Evolutionary conservation across 2,329 filamentous ascomycete genomes (phyloP), one percentile per base, ranked within the genome.

Genomic region (Pseudopithomyces maydicus): DNA sequence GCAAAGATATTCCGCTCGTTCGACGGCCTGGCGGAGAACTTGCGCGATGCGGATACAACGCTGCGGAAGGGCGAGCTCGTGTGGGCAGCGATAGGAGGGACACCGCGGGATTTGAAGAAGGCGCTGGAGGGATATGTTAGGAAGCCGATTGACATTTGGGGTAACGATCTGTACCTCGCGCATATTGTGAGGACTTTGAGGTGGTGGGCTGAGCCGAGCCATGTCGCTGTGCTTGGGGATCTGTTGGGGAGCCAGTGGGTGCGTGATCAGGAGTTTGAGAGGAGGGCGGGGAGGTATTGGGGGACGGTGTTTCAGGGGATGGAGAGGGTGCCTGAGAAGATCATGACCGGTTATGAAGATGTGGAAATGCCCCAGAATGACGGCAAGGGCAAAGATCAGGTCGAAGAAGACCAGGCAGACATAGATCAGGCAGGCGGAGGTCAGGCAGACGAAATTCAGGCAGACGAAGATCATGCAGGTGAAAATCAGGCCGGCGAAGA

Each of bases 181-280:
- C 95, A 99, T 74, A 92, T 97, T 56, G 97, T 96, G 77, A 85
- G 91, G 15, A 90, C 88, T 0, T 77, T 97, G 48, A 84, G 85
- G 64, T 96, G 92, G 91, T 96, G 90, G 89, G 85, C 90, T 0
- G 79, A 81, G 15, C 95, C 95, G 8, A 96, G 91, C 0, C 95
- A 99, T 74, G 86, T 95, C 19, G 88, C 90, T 0, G 92, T 98
- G 0, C 81, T 99, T 3, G 95, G 95, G 2, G 95, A 99, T 73
- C 80, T 99, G 56, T 80, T 99, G 10, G 95, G 95, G 10, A 97
- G 92, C 69, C 95, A 99, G 75, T 99, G 95, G 95, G 90, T 99
- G 59, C 85, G 84, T 49, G 88, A 97, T 71, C 84, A 83, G 29
- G 95, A 99, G 76, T 99, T 99, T 72, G 83, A 86, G 58, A 80